These are phyloP conservation scores for Yamadazyma oceani DNA, from an alignment of 1,139 yeast species.

Conservation along the genomic window DNA sequence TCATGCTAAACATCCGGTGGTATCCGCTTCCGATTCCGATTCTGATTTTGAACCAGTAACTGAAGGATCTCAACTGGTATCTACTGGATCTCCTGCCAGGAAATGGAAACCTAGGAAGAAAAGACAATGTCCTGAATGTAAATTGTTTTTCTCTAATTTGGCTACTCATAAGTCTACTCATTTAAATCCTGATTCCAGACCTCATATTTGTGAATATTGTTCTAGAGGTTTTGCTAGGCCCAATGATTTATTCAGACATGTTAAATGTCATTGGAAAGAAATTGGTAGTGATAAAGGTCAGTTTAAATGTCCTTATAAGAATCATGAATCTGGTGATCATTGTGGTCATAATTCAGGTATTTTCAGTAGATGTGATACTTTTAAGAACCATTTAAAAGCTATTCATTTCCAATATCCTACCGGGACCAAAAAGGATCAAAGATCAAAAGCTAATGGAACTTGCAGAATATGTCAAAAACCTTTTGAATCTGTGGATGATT, in stretches of 20 bases:
- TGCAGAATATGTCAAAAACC: constrained; percentile 73
- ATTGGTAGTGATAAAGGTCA: constrained; percentile 52
- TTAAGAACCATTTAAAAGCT: constrained; percentile 86
- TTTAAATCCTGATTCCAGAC: constrained; percentile 68
- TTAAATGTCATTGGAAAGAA: constrained; percentile 79
- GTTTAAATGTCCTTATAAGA: constrained; percentile 47
- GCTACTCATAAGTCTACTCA: constrained; percentile 88
- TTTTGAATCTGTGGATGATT: constrained; percentile 71
- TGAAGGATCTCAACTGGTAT: constrained; percentile 3
- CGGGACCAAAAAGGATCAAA: constrained; percentile 79
- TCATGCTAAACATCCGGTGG: background rate
- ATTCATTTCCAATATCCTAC: constrained; percentile 86
- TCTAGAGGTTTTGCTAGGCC: constrained; percentile 85
- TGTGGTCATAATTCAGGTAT: constrained; percentile 82
- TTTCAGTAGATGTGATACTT: constrained; percentile 87
- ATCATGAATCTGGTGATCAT: constrained; percentile 28
- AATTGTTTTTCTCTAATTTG: constrained; percentile 70
- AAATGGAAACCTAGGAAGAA: constrained; percentile 62
- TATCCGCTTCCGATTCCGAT: constrained; percentile 1
- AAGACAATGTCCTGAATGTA: constrained; percentile 84
- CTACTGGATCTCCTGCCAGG: constrained; percentile 1
- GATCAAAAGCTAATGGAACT: constrained; percentile 64
- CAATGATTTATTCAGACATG: constrained; percentile 81
- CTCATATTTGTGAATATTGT: constrained; percentile 76
- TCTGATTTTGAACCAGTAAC: constrained; percentile 1